phyloP scores from a whole-genome alignment of 805 yeast genomes.

The Candida ulmi region DNA sequence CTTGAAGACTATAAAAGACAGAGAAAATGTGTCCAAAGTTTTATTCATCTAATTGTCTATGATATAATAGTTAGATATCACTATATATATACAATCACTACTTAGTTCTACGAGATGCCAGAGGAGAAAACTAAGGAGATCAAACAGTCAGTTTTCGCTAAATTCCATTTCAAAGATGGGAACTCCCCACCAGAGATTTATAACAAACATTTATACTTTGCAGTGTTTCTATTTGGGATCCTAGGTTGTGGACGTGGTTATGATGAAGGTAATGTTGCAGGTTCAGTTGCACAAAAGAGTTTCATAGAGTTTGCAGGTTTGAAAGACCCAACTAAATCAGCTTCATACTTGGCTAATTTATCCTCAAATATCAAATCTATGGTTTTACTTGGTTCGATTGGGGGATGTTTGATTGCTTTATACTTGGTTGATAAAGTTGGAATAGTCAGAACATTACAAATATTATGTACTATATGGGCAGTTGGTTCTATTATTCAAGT shows the following conservation, averaged over 20 bases:
- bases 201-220: slow-evolving; percentile 38
- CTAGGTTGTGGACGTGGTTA: slow-evolving; percentile 53
- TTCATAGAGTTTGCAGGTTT: slow-evolving; percentile 41
- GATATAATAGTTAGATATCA: too few species aligned
- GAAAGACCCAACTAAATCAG: slow-evolving; percentile 31
- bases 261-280: slow-evolving; percentile 50
- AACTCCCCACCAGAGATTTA: slow-evolving; percentile 37
- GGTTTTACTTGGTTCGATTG: slow-evolving; percentile 54
- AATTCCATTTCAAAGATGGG: slow-evolving; percentile 15
- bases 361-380: slow-evolving; percentile 50
- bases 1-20: too few species aligned
- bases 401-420: slow-evolving; percentile 46
- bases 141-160: slow-evolving; percentile 5
- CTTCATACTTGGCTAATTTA: slow-evolving; percentile 35
- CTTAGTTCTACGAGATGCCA: too few species aligned
- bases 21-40: too few species aligned
- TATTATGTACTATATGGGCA: slow-evolving; percentile 37
- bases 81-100: too few species aligned
- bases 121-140: too few species aligned
- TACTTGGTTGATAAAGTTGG: slow-evolving; percentile 46
- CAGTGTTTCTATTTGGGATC: slow-evolving; percentile 46
- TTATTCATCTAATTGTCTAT: too few species aligned
- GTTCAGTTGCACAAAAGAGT: slow-evolving; percentile 36
- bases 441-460: slow-evolving; percentile 42
- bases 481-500: slow-evolving; percentile 43